Evolutionary conservation across 768 basidiomycete species (phyloP).

Genomic region (Arthromyces matolae): DNA sequence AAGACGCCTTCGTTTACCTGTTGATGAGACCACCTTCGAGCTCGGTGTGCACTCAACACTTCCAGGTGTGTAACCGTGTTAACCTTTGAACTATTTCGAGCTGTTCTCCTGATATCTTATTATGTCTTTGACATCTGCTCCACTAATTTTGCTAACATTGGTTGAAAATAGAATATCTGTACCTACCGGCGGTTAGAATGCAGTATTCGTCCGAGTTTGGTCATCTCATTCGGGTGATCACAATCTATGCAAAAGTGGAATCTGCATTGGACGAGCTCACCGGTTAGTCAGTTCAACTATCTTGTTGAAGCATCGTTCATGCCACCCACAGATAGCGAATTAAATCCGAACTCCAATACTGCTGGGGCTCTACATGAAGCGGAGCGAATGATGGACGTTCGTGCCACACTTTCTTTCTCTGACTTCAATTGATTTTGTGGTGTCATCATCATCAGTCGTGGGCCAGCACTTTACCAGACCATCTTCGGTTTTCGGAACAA

Average conservation of each 20-base stretch:
- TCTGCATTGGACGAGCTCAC: conserved; percentile 47
- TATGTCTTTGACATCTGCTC: conserved; percentile 1
- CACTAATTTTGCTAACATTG: conserved; percentile 11
- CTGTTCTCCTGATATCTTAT: conserved; percentile 5
- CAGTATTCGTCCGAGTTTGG: conserved; percentile 71
- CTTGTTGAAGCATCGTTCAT: conserved; percentile 11
- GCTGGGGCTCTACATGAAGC: conserved; percentile 35
- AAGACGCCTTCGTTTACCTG: conserved; percentile 64
- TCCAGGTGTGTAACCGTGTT: conserved; percentile 39
- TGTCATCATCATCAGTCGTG: conserved; percentile 32
- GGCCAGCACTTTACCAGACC: conserved; percentile 62
- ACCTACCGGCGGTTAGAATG: conserved; percentile 56
- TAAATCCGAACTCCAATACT: conserved; percentile 32
- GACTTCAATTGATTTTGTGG: background rate
- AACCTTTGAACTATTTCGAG: background rate
- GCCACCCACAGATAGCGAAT: conserved; percentile 23
- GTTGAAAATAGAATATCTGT: conserved; percentile 58
- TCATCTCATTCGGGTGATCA: conserved; percentile 66
- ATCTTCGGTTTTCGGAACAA: conserved; percentile 68
- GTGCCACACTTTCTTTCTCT: conserved; percentile 14
- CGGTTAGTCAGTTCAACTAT: conserved; percentile 40
- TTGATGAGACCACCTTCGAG: conserved; percentile 80
- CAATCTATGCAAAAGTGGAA: conserved; percentile 62
- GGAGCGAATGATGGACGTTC: conserved; percentile 44
- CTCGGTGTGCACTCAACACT: conserved; percentile 56